Evolutionary conservation across 768 basidiomycete genomes (phyloP), one percentile per base, ranked within the genome.

Genomic region (Mycena albidolilacea): DNA sequence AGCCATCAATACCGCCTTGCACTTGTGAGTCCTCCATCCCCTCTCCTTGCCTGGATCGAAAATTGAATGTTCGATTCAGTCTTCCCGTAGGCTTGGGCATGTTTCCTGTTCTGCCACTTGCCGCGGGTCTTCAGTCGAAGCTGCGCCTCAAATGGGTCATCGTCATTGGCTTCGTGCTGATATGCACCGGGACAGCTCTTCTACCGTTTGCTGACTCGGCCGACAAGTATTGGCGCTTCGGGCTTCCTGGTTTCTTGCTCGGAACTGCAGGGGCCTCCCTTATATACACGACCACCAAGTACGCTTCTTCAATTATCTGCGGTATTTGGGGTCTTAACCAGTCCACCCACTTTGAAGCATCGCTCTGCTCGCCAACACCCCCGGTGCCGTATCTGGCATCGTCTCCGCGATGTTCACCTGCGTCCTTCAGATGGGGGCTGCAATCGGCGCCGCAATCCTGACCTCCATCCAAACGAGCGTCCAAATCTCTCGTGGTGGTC

Each of bases 291-390:
- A 21, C 63, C 7, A 50, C 35, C 3, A 64, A 50, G 63, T 64
- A 21, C 30, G 63, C 19, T 23, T 35, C 23, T 43, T 43, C 14
- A 7, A 10, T 43, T 43, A 2, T 14, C 9, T 14, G 41, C 9
- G 41, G 10, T 43, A 43, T 43, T 7, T 7, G 21, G 3, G 3
- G 7, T 30, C n/a, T 11, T 41, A 19, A 11, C 6, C 10, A 14
- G 21, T 35, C 7, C 10, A 30, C 30, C 30, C 30, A 30, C 30
- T 30, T 30, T 30, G 3, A 11, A 64, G 48, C n/a, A 43, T 62
- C 50, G 87, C 88, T 15, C 83, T 90, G 50, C 85, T 90, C 79
- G 84, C 82, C 5, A 6, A 9, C 50, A 52, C 50, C n/a, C 50
- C 50, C 5, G 7, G 7, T 21, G 19, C 19, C 19, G 50, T 9